Percentiles rank a stretch among this genome's conserved stretches.
These are phyloP conservation scores for Zancudomyces culisetae DNA, from an alignment of 371 early-diverging fungal species.

Conservation along the genomic window DNA sequence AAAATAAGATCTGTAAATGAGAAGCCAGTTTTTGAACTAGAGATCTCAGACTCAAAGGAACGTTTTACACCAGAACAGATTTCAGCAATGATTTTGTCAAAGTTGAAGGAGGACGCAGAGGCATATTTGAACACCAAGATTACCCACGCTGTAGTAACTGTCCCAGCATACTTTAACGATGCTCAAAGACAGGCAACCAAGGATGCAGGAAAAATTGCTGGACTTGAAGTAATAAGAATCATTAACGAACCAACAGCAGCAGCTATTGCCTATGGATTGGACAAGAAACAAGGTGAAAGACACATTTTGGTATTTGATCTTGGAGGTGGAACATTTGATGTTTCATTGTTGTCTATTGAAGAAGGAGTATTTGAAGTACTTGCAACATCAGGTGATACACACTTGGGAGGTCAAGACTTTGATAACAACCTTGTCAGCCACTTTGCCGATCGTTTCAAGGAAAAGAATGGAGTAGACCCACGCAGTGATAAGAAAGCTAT, in stretches of 20 bases:
- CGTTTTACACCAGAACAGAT: conserved; percentile 91
- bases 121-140: conserved; percentile 79
- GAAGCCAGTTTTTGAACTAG: conserved; percentile 67
- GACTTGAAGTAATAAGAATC: conserved; percentile 88
- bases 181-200: conserved; percentile 97
- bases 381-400: conserved; percentile 92
- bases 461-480: conserved; percentile 37
- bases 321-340: conserved; percentile 97
- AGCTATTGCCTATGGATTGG: conserved; percentile 93
- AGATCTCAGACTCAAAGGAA: conserved; percentile 70
- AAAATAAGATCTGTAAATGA: conserved; percentile 59
- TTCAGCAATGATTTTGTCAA: conserved; percentile 86
- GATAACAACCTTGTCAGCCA: conserved; percentile 82
- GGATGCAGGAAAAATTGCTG: conserved; percentile 89
- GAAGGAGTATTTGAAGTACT: conserved; percentile 85
- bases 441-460: conserved; percentile 78
- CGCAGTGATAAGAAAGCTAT: conserved; percentile 81
- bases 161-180: conserved; percentile 96
- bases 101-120: conserved; percentile 96
- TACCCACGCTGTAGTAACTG: conserved; percentile 85
- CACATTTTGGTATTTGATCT: conserved; percentile 90
- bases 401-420: conserved; percentile 97
- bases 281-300: conserved; percentile 64
- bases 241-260: conserved; percentile 98
- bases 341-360: conserved; percentile 85